Evolutionary conservation across 2,329 filamentous ascomycete genomes (phyloP).

Genomic region (Claviceps lovelessii): DNA sequence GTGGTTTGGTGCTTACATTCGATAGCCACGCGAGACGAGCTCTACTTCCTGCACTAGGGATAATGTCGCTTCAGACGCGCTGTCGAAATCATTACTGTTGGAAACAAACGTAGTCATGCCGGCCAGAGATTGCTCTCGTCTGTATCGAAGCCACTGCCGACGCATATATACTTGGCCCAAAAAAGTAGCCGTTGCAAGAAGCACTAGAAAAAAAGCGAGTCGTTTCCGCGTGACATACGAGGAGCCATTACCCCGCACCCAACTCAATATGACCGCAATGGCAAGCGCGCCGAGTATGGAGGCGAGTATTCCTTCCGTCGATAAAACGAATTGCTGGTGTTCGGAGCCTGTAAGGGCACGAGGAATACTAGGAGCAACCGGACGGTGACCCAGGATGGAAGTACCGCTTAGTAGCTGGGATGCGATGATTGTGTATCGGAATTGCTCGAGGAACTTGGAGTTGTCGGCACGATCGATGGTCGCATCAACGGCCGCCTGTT

Average conservation of each 20-base stretch:
- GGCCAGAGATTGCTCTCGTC: constrained; percentile 59
- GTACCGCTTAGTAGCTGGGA: constrained; percentile 74
- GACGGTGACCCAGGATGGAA: constrained; percentile 29
- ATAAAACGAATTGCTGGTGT: constrained; percentile 18
- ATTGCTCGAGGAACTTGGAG: constrained; percentile 75
- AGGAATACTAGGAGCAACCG: constrained; percentile 10
- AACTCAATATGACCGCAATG: constrained; percentile 59
- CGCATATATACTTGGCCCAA: constrained; percentile 56
- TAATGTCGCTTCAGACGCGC: constrained; percentile 59
- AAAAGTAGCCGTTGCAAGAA: constrained; percentile 39
- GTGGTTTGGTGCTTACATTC: constrained; percentile 44
- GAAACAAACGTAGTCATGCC: constrained; percentile 55
- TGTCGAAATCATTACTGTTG: constrained; percentile 68
- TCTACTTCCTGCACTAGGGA: constrained; percentile 90
- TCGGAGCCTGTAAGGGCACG: constrained; percentile 5
- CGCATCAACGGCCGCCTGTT: constrained; percentile 53
- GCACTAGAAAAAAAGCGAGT: constrained; percentile 31
- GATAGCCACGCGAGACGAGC: constrained; percentile 78
- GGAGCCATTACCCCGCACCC: constrained; percentile 42
- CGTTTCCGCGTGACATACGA: constrained; percentile 42
- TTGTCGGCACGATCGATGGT: constrained; percentile 66
- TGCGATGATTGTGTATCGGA: constrained; percentile 83
- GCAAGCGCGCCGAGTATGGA: constrained; percentile 38
- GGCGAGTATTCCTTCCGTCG: constrained; percentile 35
- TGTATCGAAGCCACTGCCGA: constrained; percentile 67